Base-by-base conservation (phyloP, 306 rosid genomes). In the Rosa rugosa region DNA sequence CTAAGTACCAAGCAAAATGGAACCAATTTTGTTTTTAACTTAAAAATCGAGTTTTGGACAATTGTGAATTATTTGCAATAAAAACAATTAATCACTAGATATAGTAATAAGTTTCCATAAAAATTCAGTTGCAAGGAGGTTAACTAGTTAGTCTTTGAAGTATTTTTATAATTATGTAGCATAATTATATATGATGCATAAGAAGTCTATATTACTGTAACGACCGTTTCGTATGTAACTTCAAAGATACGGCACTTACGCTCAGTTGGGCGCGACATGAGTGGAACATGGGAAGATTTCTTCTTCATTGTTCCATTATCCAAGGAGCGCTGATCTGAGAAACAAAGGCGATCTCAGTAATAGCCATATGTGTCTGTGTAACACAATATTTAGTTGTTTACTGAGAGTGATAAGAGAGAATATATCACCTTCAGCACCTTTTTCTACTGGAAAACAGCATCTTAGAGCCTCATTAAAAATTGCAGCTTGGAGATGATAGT, bases 251-350 rank as follows among this genome's bases (percentile, higher is more conserved):
- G 25, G 27, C 5, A 86, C 99, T 94, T 81, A 94, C 97, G 95
- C 79, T 92, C 99, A 45, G 97, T 94, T 79, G 99, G 95, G 78
- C 97, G 91, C 46, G 89, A 89, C 87, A 87, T 75, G 57, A 94
- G 88, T 65, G 86, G 89, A 72, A 87, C 83, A 83, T 94, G 88
- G 71, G 91, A 79, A 85, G 71, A 78, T 85, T 86, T 91, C 82
- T 92, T 94, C 88, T 86, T 90, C 63, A 84, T 41, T 84, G 57
- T 84, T 83, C 73, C 81, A 63, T 73, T 66, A 47, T 77, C 63
- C 60, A 54, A 64, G 80, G 75, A 67, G 81, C 83, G 82, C 78
- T 83, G 81, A 83, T 85, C 97, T 92, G 86, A 64, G 82, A 80
- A 83, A 64, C 59, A 84, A 75, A 27, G 57, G 75, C 45, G 75